Evolutionary conservation across 2,329 filamentous ascomycete genomes (phyloP), one percentile per base, ranked within the genome.

Genomic region (Ophiostoma himal-ulmi): DNA sequence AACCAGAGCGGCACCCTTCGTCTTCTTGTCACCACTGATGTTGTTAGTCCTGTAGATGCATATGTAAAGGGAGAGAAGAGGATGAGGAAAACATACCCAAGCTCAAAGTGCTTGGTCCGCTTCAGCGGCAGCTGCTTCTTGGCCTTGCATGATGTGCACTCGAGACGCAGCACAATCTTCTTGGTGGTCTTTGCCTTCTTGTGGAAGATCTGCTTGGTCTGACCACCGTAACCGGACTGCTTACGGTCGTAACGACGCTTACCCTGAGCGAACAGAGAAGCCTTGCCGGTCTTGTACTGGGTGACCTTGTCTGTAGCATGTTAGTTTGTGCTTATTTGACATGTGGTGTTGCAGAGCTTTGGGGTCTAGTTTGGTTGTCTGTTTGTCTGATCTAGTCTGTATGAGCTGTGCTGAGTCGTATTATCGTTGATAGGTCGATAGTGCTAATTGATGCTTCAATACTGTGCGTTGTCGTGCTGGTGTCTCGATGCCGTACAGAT

Each of bases 121-220:
- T 99, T 99, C 84, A 99, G 88, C 78, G 95, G 89, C 81, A 99
- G 88, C 88, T 99, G 93, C 84, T 89, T 90, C 91, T 97, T 98
- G 83, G 93, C 90, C 91, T 98, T 98, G 93, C 95, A 99, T 78
- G 85, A 83, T 81, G 93, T 94, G 88, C 95, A 99, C 85, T 99
- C 95, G 84, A 99, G 86, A 87, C 95, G 90, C 84, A 99, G 87
- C 80, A 99, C 96, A 79, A 99, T 91, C 91, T 99, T 99, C 92
- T 99, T 99, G 82, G 95, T 99, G 78, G 95, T 99, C 92, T 99
- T 99, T 77, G 95, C 95, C 88, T 97, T 98, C 91, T 98, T 99
- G 92, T 98, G 95, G 92, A 98, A 99, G 81, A 99, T 94, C 79
- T 96, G 95, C 88, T 99, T 99, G 81, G 95, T 99, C 88, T 99